A percentile compares a stretch with the other conserved stretches of the same genome.
phyloP scores from a whole-genome alignment of 1,284 basidiomycete species.

The Apiotrichum siamense region DNA sequence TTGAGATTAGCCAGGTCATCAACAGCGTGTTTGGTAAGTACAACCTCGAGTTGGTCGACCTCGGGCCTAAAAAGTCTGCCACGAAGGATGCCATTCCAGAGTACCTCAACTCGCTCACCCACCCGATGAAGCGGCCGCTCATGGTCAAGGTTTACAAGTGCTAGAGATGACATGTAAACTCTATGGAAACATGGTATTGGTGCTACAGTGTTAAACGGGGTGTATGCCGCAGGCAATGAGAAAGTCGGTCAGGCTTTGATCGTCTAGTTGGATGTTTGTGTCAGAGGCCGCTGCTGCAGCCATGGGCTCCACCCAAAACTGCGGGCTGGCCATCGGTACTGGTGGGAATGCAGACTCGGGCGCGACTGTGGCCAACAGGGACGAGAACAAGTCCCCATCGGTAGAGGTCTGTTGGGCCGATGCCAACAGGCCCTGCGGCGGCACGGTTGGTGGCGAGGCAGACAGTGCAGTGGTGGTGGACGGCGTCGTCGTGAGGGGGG shows the following conservation, averaged over 20 bases:
- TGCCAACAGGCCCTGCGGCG: too few relatives aligned
- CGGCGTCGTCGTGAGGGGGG: too few relatives aligned
- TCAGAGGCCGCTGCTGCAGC: too few relatives aligned
- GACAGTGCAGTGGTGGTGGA: too few relatives aligned
- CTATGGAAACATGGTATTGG: background rate
- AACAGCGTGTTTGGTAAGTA: constrained; percentile 1
- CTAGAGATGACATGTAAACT: background rate
- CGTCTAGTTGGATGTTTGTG: background rate
- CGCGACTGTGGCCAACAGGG: too few relatives aligned
- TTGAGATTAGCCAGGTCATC: constrained; percentile 1
- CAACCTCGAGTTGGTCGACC: background rate
- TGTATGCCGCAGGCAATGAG: background rate
- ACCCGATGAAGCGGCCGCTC: constrained; percentile 2
- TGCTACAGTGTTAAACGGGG: too few relatives aligned
- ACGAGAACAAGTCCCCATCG: too few relatives aligned
- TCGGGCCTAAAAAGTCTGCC: background rate
- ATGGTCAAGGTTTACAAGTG: background rate
- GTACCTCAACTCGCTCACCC: constrained; percentile 1
- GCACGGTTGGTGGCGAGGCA: too few relatives aligned
- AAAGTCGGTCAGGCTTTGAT: background rate
- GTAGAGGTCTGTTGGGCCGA: too few relatives aligned
- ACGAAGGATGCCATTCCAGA: background rate
- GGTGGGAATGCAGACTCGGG: background rate
- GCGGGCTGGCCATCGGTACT: background rate
- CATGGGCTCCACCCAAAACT: too few relatives aligned